Percentiles rank a stretch among this genome's conserved stretches.
These are phyloP conservation scores for Vickermania ingenoplastis DNA, from an alignment of 208 protist species.

Conservation along the genomic window DNA sequence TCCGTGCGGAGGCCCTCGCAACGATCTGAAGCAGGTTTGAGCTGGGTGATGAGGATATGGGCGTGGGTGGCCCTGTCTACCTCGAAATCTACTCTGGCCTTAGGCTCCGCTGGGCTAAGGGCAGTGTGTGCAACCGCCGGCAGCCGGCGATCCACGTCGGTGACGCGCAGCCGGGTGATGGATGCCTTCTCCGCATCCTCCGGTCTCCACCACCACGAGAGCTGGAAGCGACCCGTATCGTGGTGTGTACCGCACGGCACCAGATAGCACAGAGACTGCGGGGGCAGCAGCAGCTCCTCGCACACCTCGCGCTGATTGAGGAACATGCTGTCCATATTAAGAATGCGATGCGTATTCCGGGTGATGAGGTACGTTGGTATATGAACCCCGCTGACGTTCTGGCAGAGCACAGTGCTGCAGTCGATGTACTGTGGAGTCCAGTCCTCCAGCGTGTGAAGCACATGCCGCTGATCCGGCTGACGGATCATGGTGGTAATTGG, in stretches of 20 bases:
- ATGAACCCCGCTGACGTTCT: slow-evolving; percentile 18
- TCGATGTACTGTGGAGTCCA: slow-evolving; percentile 51
- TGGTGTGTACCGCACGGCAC: slow-evolving; percentile 64
- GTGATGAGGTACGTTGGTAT: slow-evolving; percentile 72
- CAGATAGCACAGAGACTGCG: slow-evolving; percentile 54
- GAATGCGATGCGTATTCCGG: slow-evolving; percentile 50
- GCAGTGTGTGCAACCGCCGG: slow-evolving; percentile 54
- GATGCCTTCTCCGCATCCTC: slow-evolving; percentile 22
- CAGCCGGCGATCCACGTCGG: slow-evolving; percentile 32
- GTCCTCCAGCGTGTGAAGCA: slow-evolving; percentile 41
- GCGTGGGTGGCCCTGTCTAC: slow-evolving; percentile 52
- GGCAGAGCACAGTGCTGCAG: slow-evolving; percentile 44
- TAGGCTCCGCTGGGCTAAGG: slow-evolving; percentile 18
- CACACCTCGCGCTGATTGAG: slow-evolving; percentile 53
- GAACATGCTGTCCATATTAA: slow-evolving; percentile 20
- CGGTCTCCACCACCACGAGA: slow-evolving; percentile 59
- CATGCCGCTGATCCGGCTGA: slow-evolving; percentile 64
- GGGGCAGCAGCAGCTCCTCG: slow-evolving; percentile 38
- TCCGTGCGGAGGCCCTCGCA: slow-evolving; percentile 29
- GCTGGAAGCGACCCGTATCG: slow-evolving; percentile 54
- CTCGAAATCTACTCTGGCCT: slow-evolving; percentile 60
- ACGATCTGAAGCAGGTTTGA: slow-evolving; percentile 18
- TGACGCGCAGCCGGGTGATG: slow-evolving; percentile 20
- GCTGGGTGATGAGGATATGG: slow-evolving; percentile 59
- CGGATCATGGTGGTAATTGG: slow-evolving; percentile 52